Base-by-base conservation (phyloP, 208 protist species). In the Leishmania aethiopica region DNA sequence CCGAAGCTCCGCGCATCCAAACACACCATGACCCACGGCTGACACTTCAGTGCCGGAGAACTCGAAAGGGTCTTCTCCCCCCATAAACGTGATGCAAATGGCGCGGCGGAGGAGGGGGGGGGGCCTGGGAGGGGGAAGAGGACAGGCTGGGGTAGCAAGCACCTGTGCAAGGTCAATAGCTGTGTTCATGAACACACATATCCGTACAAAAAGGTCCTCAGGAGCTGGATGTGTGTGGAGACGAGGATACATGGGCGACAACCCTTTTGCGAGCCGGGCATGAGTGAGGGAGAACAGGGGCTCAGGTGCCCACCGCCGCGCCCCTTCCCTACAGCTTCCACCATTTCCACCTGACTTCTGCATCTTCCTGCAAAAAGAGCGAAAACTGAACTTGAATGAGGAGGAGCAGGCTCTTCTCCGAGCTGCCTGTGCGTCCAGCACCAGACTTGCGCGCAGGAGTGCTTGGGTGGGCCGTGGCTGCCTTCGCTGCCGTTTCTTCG, bases 331-430 rank as follows among this genome's bases (percentile, higher is more conserved):
- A 91, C 79, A 91, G 82, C 15, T 83, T 84, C 84, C 84, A 90
- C 90, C 90, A 93, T 62, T 85, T 84, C 88, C 90, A 93, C 42
- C 88, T 80, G 19, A 93, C 81, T 45, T 93, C 86, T 1, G 77
- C 86, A 37, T 91, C 88, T 28, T 91, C 88, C 7, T 86, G 57
- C 32, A 80, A 80, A 64, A 93, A 93, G 51, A 93, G 80, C 1
- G 87, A 66, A 64, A 93, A 91, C 32, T 88, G 81, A 6, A 93
- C 75, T 60, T 93, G 90, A 79, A 93, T 91, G 49, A 93, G 83
- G 22, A 93, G 79, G 35, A 93, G 83, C 1, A 93, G 75, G 45
- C 78, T 88, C 73, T 88, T 86, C 60, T 87, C 67, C 22, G 40
- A 55, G 45, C 64, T 59, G 37, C 59, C 59, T 1, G 22, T 25